Evolutionary conservation across 345 rosid species (phyloP).

Genomic region (Eucalyptus cloeziana): DNA sequence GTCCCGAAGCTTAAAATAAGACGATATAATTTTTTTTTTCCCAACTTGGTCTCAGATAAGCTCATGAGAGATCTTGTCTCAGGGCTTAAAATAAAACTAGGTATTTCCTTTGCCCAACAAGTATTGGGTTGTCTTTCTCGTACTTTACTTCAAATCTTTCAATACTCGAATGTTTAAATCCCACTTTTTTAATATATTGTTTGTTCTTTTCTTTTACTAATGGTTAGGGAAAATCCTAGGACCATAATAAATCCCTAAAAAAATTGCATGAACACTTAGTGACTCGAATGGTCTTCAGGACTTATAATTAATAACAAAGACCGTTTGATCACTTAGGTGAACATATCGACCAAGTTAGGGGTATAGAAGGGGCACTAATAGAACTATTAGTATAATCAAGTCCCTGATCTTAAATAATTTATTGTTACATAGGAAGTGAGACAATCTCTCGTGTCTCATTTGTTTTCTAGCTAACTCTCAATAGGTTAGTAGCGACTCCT

Average conservation of each 20-base stretch:
- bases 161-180: too few relatives aligned
- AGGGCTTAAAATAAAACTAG: neutral
- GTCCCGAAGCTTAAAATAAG: neutral
- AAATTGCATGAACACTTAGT: neutral
- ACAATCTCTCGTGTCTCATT: rapidly evolving
- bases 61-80: neutral
- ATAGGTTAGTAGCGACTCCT: too few relatives aligned
- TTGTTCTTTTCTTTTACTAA: neutral
- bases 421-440: too few relatives aligned
- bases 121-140: neutral
- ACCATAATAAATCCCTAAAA: neutral
- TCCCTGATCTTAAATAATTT: too few relatives aligned
- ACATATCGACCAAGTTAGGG: rapidly evolving
- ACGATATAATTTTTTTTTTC: neutral
- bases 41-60: neutral
- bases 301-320: neutral
- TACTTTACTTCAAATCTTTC: neutral
- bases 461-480: too few relatives aligned
- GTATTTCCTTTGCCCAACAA: neutral
- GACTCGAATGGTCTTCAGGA: neutral
- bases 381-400: neutral
- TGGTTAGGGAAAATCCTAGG: neutral
- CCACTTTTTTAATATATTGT: neutral
- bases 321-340: neutral
- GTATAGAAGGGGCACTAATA: neutral